Percentiles rank a stretch among this genome's conserved stretches.
These are phyloP conservation scores for Chrysoporthe austroafricana DNA, from an alignment of 2,329 filamentous ascomycete species.

Conservation along the genomic window DNA sequence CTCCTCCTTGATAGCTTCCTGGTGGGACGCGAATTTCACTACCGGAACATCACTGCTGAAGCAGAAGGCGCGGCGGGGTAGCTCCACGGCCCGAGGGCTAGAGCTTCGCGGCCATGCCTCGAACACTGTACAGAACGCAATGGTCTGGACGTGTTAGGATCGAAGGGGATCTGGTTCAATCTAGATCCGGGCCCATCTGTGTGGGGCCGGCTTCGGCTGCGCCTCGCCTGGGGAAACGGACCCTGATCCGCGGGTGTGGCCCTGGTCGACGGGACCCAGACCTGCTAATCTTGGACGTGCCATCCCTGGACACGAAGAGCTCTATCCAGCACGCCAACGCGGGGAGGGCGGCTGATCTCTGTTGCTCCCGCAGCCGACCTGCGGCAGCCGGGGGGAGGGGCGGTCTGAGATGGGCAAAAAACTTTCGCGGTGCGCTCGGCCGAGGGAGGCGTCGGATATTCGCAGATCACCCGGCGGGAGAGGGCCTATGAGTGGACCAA, in stretches of 20 bases:
- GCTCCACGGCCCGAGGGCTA: slow-evolving; percentile 7
- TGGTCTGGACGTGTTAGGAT: slow-evolving; percentile 5
- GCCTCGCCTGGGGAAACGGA: not conserved
- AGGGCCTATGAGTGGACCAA: not conserved
- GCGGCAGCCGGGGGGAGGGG: slow-evolving; percentile 2
- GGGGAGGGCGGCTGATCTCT: slow-evolving; percentile 15
- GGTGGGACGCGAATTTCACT: not conserved
- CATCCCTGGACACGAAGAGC: slow-evolving; percentile 7
- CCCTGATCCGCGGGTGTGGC: slow-evolving; percentile 2
- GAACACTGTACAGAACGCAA: not conserved
- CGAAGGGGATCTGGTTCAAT: slow-evolving; percentile 17
- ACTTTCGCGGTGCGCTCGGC: slow-evolving; percentile 17
- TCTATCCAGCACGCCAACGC: slow-evolving; percentile 9
- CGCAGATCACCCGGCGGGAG: slow-evolving; percentile 11
- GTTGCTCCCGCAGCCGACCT: slow-evolving; percentile 17
- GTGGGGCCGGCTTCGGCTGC: slow-evolving; percentile 10
- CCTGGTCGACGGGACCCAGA: slow-evolving; percentile 10
- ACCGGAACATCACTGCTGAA: not conserved
- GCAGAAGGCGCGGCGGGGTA: slow-evolving; percentile 1
- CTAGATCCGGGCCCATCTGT: slow-evolving; percentile 22
- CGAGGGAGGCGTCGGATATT: slow-evolving; percentile 19
- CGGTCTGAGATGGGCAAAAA: slow-evolving; percentile 2
- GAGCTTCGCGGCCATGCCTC: not conserved
- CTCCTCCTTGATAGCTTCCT: not conserved
- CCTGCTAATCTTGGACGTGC: slow-evolving; percentile 6